Base-by-base conservation (phyloP, 805 yeast species). In the Isabelozyma rhagii region DNA sequence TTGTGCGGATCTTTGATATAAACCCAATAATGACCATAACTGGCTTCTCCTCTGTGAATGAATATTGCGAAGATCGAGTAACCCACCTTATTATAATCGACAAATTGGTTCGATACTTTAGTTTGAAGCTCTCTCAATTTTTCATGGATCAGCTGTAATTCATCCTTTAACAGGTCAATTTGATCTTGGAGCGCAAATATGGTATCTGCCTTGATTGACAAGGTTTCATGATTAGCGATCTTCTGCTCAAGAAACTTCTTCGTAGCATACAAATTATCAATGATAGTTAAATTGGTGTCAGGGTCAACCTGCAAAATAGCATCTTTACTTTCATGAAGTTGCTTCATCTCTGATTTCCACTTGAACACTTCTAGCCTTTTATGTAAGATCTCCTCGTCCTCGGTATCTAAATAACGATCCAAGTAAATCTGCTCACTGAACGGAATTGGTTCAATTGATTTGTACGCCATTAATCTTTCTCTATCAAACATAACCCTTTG, bases 21-120 rank as follows among this genome's bases (percentile, higher is more conserved):
- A 14, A 93, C 81, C 97, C 98, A 94, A 67, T 94, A 94, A 67
- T 94, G 99, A 2, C 99, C 99, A 62, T 89, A 93, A 46, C 90
- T 84, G 0, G 97, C 98, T 60, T 91, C 96, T 6, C 99, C 99
- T 46, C 97, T 75, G 66, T 94, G 99, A 44, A 94, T 90, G 62
- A 94, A 94, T 6, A 93, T 84, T 0, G 98, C 96, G 71, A 92
- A 93, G 10, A 94, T 76, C 0, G 88, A 78, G 67, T 93, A 94
- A 0, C 92, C 96, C 28, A 85, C 77, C 45, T 76, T 68, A 46
- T 76, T 79, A 68, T 87, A 80, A 7, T 74, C 72, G 15, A 75
- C 74, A 62, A 88, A 94, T 56, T 87, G 94, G 29, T 66, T 67
- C 17, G 79, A 71, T 8, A 90, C 79, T 44, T 71, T 71, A 1